Base-by-base conservation (phyloP, 1,284 basidiomycete genomes). In the Erythrobasidium hasegawianum region DNA sequence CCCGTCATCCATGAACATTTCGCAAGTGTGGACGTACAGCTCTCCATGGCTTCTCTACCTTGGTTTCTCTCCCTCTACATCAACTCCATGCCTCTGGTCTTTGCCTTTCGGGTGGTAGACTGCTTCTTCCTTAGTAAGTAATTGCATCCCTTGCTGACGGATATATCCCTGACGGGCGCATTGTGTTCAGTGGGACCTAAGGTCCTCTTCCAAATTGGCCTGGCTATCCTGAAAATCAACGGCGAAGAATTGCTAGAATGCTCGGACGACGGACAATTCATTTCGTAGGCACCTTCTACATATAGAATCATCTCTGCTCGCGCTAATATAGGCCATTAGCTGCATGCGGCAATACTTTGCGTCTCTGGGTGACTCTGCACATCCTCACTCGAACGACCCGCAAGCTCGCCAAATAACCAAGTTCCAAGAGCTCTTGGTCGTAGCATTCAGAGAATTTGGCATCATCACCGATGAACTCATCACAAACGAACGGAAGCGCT, bases 61-160 rank as follows among this genome's bases (percentile, higher is more conserved):
- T 99, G 96, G 96, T 98, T 99, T 81, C 80, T 98, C 72, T 81
- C 64, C 60, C 58, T 91, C 71, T 94, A 87, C 77, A 97, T 98
- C 80, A 97, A 97, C 79, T 95, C 91, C 73, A 97, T 98, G 92
- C 96, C 96, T 0, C 89, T 98, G 85, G 87, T 98, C 54, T 98
- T 98, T 75, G 95, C 96, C 0, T 98, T 97, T 82, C 86, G 96
- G 62, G 93, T 99, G 75, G 91, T 97, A 1, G 96, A 99, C 77
- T 99, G 96, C 78, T 96, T 99, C 79, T 90, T 98, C 81, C 94
- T 94, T 70, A 97, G 62, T 65, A 43, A 29, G 62, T 39, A n/a
- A n/a, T n/a, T n/a, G n/a, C n/a, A n/a, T n/a, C n/a, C n/a, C n/a
- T n/a, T n/a, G n/a, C n/a, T n/a, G n/a, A n/a, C n/a, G n/a, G n/a